Evolutionary conservation across 2,329 filamentous ascomycete genomes (phyloP), one percentile per base, ranked within the genome.

Genomic region (Colletotrichum sp.): DNA sequence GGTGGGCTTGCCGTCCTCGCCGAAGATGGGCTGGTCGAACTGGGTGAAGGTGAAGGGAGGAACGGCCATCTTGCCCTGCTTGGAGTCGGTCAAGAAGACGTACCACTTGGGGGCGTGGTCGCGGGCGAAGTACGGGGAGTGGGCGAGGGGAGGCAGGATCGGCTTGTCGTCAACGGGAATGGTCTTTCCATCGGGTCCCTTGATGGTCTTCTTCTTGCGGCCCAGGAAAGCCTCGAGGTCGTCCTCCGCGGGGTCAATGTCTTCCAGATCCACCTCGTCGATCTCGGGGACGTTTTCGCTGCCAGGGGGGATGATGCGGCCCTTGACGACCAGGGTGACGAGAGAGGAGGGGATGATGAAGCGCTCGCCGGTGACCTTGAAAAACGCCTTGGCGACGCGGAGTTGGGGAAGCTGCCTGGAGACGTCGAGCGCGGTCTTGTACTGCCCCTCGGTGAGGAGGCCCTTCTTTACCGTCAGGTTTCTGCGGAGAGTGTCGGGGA

Each of bases 281-380:
- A 98, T 88, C 56, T 91, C 88, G 6, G 97, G 96, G 8, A 98
- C 88, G 69, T 94, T 89, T 28, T 91, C 90, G 78, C 92, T 93
- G 61, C 96, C 96, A 6, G 97, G 96, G 8, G 97, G 97, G 64
- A 98, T 93, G 82, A 98, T 94, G 71, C 97, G 95, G 36, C 94
- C 96, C 88, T 99, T 99, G 83, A 99, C 92, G 67, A 99, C 95
- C 34, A 99, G 93, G 77, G 96, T 96, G 26, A 98, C 96, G 48
- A 99, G 91, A 72, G 96, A 98, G 74, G 94, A 95, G 8, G 97
- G 96, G 36, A 96, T 98, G 81, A 99, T 95, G 83, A 94, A 94
- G 79, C 94, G 95, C 86, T 99, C 97, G 82, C 97, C 97, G 68
- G 95, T 93, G 61, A 99, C 97, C 89, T 99, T 99, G 92, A 99